Percentiles rank a stretch among this genome's conserved stretches.
phyloP scores from a whole-genome alignment of 164 flowering plant species.

The Berberis vulgaris region DNA sequence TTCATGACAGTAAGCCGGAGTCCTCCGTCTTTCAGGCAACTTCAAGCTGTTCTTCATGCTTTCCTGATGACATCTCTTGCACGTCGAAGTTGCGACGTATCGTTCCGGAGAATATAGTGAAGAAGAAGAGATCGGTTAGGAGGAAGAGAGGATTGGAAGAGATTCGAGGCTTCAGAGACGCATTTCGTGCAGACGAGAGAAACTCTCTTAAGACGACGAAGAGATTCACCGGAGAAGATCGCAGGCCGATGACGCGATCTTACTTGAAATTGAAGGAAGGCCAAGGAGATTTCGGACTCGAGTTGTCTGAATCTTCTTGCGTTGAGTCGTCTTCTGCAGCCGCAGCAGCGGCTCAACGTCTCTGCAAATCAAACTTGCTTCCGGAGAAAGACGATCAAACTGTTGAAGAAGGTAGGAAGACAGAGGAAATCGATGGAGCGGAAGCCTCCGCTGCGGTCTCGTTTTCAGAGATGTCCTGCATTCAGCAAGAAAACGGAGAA shows the following conservation, averaged over 20 bases:
- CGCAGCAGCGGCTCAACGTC: not conserved
- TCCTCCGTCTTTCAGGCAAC: conserved; percentile 15
- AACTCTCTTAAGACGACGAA: conserved; percentile 6
- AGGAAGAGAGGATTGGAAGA: conserved; percentile 16
- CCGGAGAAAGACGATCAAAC: conserved; percentile 8
- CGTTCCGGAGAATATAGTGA: conserved; percentile 4
- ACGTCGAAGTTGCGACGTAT: conserved; percentile 26
- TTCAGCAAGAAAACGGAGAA: conserved; percentile 6
- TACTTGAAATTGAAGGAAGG: conserved; percentile 13
- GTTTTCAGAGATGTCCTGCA: conserved; percentile 26
- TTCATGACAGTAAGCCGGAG: not conserved
- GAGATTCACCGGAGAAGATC: too few species aligned
- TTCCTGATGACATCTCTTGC: conserved; percentile 30
- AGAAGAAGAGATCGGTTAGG: conserved; percentile 8
- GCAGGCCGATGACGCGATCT: conserved; percentile 31
- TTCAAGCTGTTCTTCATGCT: conserved; percentile 25
- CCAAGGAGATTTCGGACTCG: conserved; percentile 12
- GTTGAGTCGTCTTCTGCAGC: conserved; percentile 29
- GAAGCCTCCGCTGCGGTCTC: conserved; percentile 18
- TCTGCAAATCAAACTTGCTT: not conserved
- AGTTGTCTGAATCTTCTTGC: conserved; percentile 31
- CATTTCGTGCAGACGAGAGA: not conserved
- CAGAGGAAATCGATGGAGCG: conserved; percentile 9
- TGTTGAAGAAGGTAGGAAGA: not conserved
- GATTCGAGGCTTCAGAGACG: conserved; percentile 8